These are phyloP conservation scores for Anthoceros angustus DNA, from an alignment of 225 moss, liverwort and hornwort genomes.

Conservation along the genomic window DNA sequence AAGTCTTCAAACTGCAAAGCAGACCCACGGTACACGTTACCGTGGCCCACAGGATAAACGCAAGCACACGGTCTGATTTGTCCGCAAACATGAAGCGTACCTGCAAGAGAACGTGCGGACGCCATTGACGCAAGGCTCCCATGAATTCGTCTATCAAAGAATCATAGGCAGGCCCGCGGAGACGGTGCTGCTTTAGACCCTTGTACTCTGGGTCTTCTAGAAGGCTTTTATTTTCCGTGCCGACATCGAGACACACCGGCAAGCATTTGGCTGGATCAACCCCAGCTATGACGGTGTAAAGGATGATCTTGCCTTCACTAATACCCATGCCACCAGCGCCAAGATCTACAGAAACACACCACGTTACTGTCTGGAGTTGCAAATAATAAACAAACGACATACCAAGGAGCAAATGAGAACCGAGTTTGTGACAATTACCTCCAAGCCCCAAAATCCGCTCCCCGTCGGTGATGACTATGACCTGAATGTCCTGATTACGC, in stretches of 20 bases:
- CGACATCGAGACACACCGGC: slow-evolving; percentile 1
- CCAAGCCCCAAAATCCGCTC: neutral
- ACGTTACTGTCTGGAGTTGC: neutral
- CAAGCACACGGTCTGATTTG: neutral
- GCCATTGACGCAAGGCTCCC: neutral
- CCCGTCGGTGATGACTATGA: neutral
- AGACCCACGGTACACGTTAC: neutral
- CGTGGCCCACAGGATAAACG: neutral
- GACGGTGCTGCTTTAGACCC: neutral
- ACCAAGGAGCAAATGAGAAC: neutral
- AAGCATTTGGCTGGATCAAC: slow-evolving; percentile 1
- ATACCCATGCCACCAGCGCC: slow-evolving; percentile 1
- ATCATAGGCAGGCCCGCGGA: neutral
- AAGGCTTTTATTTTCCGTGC: slow-evolving; percentile 1
- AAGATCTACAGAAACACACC: neutral
- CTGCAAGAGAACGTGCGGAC: neutral
- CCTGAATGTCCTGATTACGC: neutral
- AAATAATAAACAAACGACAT: neutral
- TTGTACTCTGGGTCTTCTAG: neutral
- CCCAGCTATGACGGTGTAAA: neutral
- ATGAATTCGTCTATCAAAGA: neutral
- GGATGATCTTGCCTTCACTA: neutral
- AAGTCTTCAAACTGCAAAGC: slow-evolving; percentile 28
- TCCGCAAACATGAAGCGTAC: neutral
- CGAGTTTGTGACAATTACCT: neutral